Base-by-base conservation (phyloP, 768 basidiomycete genomes). In the Boletus rubroflammeus region DNA sequence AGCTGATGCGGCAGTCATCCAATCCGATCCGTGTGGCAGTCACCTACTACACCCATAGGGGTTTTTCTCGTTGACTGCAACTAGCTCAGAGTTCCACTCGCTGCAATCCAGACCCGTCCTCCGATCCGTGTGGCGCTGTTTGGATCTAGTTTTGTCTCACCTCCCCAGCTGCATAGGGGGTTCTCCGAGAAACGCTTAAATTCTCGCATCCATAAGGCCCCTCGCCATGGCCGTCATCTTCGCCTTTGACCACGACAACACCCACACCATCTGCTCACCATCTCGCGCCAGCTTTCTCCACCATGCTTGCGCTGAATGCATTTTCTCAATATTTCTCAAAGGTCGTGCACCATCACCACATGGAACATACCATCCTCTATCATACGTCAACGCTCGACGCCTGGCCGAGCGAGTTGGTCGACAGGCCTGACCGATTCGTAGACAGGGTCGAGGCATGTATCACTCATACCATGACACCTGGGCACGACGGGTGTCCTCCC, bases 321-420 rank as follows among this genome's bases (percentile, higher is more conserved):
- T 13, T 59, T 3, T 29, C 45, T 2, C 57, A 54, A 3, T 60
- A 59, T 38, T 51, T 59, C 35, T 47, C 57, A 21, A 59, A 51
- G 8, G 49, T 50, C 17, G 49, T 59, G 3, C 52, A 58, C 31
- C 56, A 58, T 41, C 28, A 6, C 3, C 46, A 53, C 31, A 1
- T 15, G 2, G 55, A 56, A 11, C 2, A 34, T 10, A 2, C 51
- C 17, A 31, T 59, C 5, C 35, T 59, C 8, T 59, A 53, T 17
- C 56, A 51, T 13, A 47, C 51, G 2, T 59, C 56, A 0, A 14
- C 57, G 3, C 52, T 60, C 23, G 57, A 60, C 23, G n/a, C 10
- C 13, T 60, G 52, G 59, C 57, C 57, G 6, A 31, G n/a, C 8
- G 48, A 54, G 5, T 14, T 59, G 11, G 41, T 25, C 5, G 26